Evolutionary conservation across 371 early-diverging fungal species (phyloP), one percentile per base, ranked within the genome.

Genomic region (Lichtheimia corymbifera): DNA sequence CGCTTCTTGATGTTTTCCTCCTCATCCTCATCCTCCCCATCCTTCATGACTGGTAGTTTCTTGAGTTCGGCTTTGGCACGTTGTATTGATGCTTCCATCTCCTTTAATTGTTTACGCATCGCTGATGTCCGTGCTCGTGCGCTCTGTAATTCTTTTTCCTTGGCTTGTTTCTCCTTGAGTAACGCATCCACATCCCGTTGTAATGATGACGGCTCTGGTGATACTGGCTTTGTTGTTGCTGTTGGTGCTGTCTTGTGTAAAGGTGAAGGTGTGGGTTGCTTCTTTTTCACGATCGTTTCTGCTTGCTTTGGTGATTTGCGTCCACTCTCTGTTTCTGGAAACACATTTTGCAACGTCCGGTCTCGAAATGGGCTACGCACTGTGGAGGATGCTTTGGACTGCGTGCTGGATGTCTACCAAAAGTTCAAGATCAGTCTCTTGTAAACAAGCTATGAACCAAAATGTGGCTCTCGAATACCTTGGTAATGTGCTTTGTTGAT

Each of bases 351-450:
- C 18, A 22, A 47, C 18, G 22, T 18, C 17, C 47, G 47, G 18
- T 56, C 57, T 12, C 45, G 7, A 3, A 56, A 44, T 17, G 57
- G 57, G 13, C 54, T 54, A 35, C 54, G 35, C 41, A 41, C 41
- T 41, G 54, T 35, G 20, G 54, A 54, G 13, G 41, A 14, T 17
- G 54, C 15, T 54, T 35, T 14, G n/a, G 54, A 54, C n/a, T n/a
- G 35, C 18, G 30, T 35, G 17, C 41, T 35, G 12, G 3, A 22
- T 54, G 41, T 41, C 30, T 47, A 22, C 14, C 5, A 0, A 25
- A 14, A 4, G 7, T 5, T 25, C 20, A 51, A 22, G 17, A 51
- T 22, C 25, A 17, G 51, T 15, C 12, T 53, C 1, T 18, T 40
- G 6, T 9, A 9, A 18, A 18, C 45, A 22, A 22, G 22, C 11